These are phyloP conservation scores for Huntiella decipiens DNA, from an alignment of 2,329 filamentous ascomycete species.

Conservation along the genomic window DNA sequence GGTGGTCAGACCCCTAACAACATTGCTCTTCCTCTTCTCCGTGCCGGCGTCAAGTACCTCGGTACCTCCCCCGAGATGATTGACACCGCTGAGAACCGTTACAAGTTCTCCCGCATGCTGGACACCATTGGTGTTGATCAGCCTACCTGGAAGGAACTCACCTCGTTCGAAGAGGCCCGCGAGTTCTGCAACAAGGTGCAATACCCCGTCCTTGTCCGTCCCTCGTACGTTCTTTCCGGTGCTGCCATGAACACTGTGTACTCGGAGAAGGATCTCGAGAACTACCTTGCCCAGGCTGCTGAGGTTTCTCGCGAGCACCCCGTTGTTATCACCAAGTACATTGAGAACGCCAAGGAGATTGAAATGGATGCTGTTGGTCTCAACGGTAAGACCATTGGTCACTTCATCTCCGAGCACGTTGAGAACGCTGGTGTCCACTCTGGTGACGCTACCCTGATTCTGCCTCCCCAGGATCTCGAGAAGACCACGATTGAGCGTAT, in stretches of 20 bases:
- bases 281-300: slow-evolving; percentile 73
- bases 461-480: slow-evolving; percentile 86
- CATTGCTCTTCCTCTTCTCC: slow-evolving; percentile 76
- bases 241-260: slow-evolving; percentile 99
- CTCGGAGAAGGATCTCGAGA: slow-evolving; percentile 78
- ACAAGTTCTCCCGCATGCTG: slow-evolving; percentile 97
- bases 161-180: slow-evolving; percentile 77
- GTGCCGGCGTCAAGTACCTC: slow-evolving; percentile 76
- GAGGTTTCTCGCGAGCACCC: slow-evolving; percentile 91
- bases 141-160: slow-evolving; percentile 94
- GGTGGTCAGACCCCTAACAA: slow-evolving; percentile 97
- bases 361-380: slow-evolving; percentile 97
- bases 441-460: slow-evolving; percentile 85
- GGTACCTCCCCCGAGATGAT: slow-evolving; percentile 99
- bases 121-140: slow-evolving; percentile 91
- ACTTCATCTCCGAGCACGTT: slow-evolving; percentile 97
- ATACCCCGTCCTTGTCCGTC: slow-evolving; percentile 86
- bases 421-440: slow-evolving; percentile 98
- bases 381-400: slow-evolving; percentile 74
- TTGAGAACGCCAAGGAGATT: slow-evolving; percentile 97
- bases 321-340: slow-evolving; percentile 98
- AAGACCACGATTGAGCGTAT: slow-evolving; percentile 77
- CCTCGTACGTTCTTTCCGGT: slow-evolving; percentile 90
- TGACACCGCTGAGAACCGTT: slow-evolving; percentile 88
- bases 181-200: slow-evolving; percentile 73